These are phyloP conservation scores for Bullera alba DNA, from an alignment of 768 basidiomycete species.

Conservation along the genomic window DNA sequence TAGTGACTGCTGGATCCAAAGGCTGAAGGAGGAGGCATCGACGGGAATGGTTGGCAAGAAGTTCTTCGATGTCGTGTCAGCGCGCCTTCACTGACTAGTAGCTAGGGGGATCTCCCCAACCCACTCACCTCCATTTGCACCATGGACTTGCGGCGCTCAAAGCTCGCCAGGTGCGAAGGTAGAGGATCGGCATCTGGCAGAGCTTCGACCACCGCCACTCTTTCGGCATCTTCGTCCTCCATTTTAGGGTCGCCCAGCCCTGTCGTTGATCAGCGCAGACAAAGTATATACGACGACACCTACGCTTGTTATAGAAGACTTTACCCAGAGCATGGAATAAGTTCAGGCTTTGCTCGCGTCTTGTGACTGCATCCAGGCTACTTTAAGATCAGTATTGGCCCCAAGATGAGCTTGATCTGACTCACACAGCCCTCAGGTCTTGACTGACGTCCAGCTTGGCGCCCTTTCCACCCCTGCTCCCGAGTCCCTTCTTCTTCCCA, in stretches of 20 bases:
- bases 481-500: slow-evolving; percentile 22
- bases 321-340: slow-evolving; percentile 91
- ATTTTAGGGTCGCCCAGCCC: slow-evolving; percentile 35
- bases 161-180: slow-evolving; percentile 56
- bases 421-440: slow-evolving; percentile 41
- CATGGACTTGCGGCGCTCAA: slow-evolving; percentile 62
- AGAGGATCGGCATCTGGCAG: slow-evolving; percentile 52
- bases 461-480: slow-evolving; percentile 42
- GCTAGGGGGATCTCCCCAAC: no score
- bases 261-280: slow-evolving; percentile 4
- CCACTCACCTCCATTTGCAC: slow-evolving; percentile 64
- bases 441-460: slow-evolving; percentile 36
- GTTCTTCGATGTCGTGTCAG: slow-evolving; percentile 13
- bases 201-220: slow-evolving; percentile 57
- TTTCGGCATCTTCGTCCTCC: slow-evolving; percentile 66
- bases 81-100: slow-evolving; percentile 43
- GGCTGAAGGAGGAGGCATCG: slow-evolving; percentile 76
- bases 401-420: slow-evolving; percentile 3
- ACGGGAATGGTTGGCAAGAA: slow-evolving; percentile 54
- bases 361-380: slow-evolving; percentile 65
- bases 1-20: slow-evolving; percentile 94
- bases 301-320: slow-evolving; percentile 91
- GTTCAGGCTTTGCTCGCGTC: slow-evolving; percentile 75
- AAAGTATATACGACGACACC: slow-evolving; percentile 26
- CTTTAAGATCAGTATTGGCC: background rate